Evolutionary conservation across 2,329 filamentous ascomycete species (phyloP).

Genomic region (Cladosporium sp.): DNA sequence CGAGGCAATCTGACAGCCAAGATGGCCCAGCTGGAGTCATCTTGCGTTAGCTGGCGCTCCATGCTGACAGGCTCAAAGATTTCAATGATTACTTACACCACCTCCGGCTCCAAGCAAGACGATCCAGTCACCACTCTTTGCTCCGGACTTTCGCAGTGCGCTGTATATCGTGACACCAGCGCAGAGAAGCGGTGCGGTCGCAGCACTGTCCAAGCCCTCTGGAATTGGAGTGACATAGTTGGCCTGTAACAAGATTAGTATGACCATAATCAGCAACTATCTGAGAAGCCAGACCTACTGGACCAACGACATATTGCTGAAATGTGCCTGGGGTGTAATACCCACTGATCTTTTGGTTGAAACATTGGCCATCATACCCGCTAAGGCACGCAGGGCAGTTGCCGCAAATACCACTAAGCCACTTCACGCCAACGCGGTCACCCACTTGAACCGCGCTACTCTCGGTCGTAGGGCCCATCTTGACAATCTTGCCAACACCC

Average conservation of each 20-base stretch:
- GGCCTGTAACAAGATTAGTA: too few species aligned
- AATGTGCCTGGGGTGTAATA: constrained; percentile 69
- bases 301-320: constrained; percentile 61
- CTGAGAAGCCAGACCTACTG: too few species aligned
- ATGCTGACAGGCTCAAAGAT: not conserved
- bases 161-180: constrained; percentile 64
- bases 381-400: constrained; percentile 50
- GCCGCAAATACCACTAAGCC: constrained; percentile 55
- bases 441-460: constrained; percentile 56
- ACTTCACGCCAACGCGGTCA: constrained; percentile 66
- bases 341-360: constrained; percentile 55
- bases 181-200: constrained; percentile 60
- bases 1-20: constrained; percentile 55
- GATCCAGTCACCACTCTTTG: constrained; percentile 56
- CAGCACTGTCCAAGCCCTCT: constrained; percentile 53
- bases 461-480: constrained; percentile 58
- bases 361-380: constrained; percentile 52
- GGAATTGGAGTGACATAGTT: constrained; percentile 68
- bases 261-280: too few species aligned
- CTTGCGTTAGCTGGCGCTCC: not conserved
- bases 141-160: constrained; percentile 57
- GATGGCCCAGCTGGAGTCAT: constrained; percentile 43
- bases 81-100: constrained; percentile 13
- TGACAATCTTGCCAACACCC: constrained; percentile 59
- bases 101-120: constrained; percentile 43